Evolutionary conservation across 345 rosid species (phyloP).

Genomic region (Corymbia maculata): DNA sequence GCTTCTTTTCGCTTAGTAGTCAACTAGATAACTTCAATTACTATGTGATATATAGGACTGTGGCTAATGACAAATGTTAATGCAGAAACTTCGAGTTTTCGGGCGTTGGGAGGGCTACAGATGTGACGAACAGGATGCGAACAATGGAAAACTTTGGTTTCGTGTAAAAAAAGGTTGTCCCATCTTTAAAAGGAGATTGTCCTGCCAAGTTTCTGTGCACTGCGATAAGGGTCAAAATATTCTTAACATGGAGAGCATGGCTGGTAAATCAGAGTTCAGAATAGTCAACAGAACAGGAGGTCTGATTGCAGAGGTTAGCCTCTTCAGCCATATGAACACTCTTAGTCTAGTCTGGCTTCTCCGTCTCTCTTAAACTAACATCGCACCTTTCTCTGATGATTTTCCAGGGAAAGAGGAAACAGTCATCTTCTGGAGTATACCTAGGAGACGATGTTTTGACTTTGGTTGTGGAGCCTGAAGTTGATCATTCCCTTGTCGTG

Average conservation of each 20-base stretch:
- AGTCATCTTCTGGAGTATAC: conserved; percentile 31
- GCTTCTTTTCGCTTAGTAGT: not conserved
- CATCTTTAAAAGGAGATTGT: not conserved
- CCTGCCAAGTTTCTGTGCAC: conserved; percentile 14
- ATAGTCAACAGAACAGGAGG: conserved; percentile 14
- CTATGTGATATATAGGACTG: not conserved
- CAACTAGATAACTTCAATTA: not conserved
- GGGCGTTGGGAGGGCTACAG: conserved; percentile 33
- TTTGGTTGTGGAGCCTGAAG: conserved; percentile 36
- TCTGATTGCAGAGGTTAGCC: conserved; percentile 31
- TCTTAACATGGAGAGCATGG: not conserved
- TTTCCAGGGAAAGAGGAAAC: conserved; percentile 46
- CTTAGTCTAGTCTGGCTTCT: not conserved
- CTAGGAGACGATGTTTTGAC: conserved; percentile 43
- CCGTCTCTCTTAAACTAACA: not conserved
- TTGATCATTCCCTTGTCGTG: conserved; percentile 36
- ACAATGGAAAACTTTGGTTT: conserved; percentile 22
- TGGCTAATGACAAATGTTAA: not conserved
- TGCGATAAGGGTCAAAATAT: not conserved
- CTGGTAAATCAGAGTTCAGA: conserved; percentile 15
- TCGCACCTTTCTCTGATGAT: not conserved
- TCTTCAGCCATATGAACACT: not conserved
- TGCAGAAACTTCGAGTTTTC: conserved; percentile 14
- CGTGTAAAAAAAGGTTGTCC: conserved; percentile 9
- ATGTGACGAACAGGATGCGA: not conserved